A percentile compares a stretch with the other conserved stretches of the same genome.
Evolutionary conservation across 768 basidiomycete genomes (phyloP).

Genomic region (Russula sp.): DNA sequence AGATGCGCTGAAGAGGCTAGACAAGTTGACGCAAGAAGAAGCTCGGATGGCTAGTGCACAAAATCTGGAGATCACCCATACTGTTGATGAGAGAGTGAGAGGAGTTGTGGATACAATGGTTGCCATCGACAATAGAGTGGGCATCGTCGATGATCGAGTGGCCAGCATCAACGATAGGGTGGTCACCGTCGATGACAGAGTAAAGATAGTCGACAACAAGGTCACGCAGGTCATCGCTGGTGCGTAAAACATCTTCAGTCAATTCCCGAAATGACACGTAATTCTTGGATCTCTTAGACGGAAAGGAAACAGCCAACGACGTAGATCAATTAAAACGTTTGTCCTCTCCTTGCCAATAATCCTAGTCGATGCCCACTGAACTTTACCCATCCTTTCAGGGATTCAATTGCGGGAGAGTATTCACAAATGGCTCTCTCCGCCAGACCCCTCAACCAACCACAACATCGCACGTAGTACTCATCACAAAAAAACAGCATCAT

Average conservation of each 20-base stretch:
- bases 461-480: background rate
- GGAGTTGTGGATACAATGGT: background rate
- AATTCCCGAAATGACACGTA: too few relatives aligned
- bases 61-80: background rate
- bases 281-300: background rate
- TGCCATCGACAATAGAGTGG: background rate
- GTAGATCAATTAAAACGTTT: background rate
- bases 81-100: background rate
- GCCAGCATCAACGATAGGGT: background rate
- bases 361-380: too few relatives aligned
- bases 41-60: background rate
- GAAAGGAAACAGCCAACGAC: background rate
- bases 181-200: background rate
- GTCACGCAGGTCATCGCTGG: background rate
- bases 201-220: background rate
- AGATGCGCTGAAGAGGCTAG: background rate
- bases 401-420: background rate
- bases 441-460: conserved; percentile 11
- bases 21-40: background rate
- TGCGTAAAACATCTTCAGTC: background rate
- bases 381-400: background rate
- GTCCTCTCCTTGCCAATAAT: background rate
- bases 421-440: conserved; percentile 13
- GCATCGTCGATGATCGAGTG: background rate
- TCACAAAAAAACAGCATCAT: background rate